Conservation (phyloP, 179 eudicot genomes). For the Camellia oleifera region DNA sequence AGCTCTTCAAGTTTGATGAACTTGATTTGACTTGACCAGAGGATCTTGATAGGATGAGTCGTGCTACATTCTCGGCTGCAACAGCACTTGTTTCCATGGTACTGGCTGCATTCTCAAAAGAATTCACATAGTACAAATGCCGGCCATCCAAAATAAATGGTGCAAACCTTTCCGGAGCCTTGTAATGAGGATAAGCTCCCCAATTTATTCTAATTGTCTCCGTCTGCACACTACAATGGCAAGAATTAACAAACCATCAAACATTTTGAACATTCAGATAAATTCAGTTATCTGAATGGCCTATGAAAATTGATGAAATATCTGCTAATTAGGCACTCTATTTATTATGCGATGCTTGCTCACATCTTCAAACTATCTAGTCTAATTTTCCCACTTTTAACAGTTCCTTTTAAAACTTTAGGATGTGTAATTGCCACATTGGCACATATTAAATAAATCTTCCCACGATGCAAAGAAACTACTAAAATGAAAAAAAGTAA, state of each 20-base stretch:
- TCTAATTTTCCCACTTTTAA: not conserved
- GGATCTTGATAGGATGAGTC: conserved; percentile 66
- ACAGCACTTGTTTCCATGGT: conserved; percentile 95
- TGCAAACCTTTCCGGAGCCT: conserved; percentile 85
- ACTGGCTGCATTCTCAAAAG: conserved; percentile 95
- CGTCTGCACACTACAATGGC: conserved; percentile 44
- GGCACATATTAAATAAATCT: not conserved
- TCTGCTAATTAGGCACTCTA: not conserved
- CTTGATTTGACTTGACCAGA: conserved; percentile 22
- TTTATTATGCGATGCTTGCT: not conserved
- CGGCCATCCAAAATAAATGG: conserved; percentile 72
- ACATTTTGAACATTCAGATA: not conserved
- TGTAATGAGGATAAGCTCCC: conserved; percentile 96
- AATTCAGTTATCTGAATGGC: not conserved
- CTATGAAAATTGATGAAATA: not conserved
- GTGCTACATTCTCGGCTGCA: conserved; percentile 86
- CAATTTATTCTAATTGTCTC: conserved; percentile 77
- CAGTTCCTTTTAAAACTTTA: not conserved
- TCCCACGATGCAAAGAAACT: not conserved
- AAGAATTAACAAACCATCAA: conserved; percentile 4
- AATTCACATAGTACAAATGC: conserved; percentile 85
- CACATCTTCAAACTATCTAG: not conserved
- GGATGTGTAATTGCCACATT: not conserved
- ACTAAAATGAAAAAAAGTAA: not conserved
- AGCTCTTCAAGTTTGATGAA: conserved; percentile 28